Evolutionary conservation across 805 yeast species (phyloP), one percentile per base, ranked within the genome.

Genomic region (Hanseniaspora osmophila): DNA sequence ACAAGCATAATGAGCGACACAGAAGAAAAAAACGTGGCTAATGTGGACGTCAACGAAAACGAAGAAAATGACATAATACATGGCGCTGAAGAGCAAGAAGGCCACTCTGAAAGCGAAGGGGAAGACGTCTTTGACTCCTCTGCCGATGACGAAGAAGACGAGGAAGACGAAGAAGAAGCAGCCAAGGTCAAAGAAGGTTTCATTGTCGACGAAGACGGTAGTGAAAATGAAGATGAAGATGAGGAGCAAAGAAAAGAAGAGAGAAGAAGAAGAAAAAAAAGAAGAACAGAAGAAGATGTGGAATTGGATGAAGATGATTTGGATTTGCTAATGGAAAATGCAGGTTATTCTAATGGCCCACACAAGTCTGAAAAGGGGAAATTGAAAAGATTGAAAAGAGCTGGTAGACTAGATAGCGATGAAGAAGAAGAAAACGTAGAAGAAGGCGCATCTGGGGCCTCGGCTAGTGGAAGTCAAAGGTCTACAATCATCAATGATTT

Each of bases 301-400:
- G 87, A 78, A 51, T 70, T 92, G 44, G 96, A 92, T 57, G 96
- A 90, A 62, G 98, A 92, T 64, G 98, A 92, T 62, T 72, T 92
- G 55, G 97, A 90, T 53, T 73, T 92, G 40, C 70, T 92, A 47
- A 73, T 87, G 75, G 97, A 88, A 64, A 88, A 86, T 60, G 76
- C 92, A 0, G 96, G 96, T 35, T 80, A 76, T n/a, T 65, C 68
- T 33, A 74, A 79, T 17, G 30, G 62, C 10, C 53, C 61, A 30
- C 63, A 67, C 39, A 59, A 63, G 30, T 62, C 71, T 29, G 74
- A 77, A 53, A 47, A 42, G n/a, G 65, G 64, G 18, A 60, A 50
- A 44, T 77, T 85, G 64, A 90, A 88, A 62, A 79, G 98, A 43
- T 73, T 90, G 51, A 88, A 88, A 59, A 70, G 90, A 50, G 94